Percentiles rank a stretch among this genome's conserved stretches.
Conservation (phyloP, 371 early-diverging fungal genomes). For the Mortierella sp. region DNA sequence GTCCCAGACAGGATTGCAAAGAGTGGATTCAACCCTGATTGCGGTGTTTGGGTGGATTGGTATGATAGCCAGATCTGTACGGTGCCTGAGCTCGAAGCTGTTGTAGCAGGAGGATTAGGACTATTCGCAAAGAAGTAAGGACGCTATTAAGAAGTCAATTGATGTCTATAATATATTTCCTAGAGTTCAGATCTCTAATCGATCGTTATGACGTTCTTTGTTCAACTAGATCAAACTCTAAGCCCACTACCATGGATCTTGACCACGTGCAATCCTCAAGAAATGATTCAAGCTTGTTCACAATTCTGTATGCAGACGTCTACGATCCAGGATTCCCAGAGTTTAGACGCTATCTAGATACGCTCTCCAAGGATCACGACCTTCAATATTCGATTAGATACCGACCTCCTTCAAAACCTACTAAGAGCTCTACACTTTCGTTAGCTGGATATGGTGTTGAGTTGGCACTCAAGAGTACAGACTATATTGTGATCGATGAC, state of each 20-base stretch:
- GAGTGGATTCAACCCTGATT: constrained; percentile 63
- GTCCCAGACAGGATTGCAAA: constrained; percentile 55
- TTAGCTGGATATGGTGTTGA: constrained; percentile 94
- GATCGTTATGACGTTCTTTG: neutral
- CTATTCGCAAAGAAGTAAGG: constrained; percentile 25
- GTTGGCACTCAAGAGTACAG: constrained; percentile 92
- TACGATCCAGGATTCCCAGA: constrained; percentile 59
- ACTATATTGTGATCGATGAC: constrained; percentile 96
- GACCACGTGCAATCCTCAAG: constrained; percentile 62
- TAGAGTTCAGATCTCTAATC: neutral
- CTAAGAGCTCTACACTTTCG: constrained; percentile 43
- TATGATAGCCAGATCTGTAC: constrained; percentile 75
- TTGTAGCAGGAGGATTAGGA: constrained; percentile 28
- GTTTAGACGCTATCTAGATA: constrained; percentile 59
- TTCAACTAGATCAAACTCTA: constrained; percentile 17
- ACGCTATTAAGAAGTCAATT: neutral
- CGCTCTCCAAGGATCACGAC: constrained; percentile 45
- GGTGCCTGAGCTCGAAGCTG: constrained; percentile 56
- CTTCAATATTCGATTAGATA: constrained; percentile 67
- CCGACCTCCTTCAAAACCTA: constrained; percentile 55
- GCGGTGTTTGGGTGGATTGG: constrained; percentile 81
- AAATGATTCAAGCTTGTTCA: constrained; percentile 28
- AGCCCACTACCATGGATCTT: constrained; percentile 51
- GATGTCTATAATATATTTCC: neutral
- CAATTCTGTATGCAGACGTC: constrained; percentile 67